Evolutionary conservation across 2,329 filamentous ascomycete genomes (phyloP).

Genomic region (Apiospora pterosperma): DNA sequence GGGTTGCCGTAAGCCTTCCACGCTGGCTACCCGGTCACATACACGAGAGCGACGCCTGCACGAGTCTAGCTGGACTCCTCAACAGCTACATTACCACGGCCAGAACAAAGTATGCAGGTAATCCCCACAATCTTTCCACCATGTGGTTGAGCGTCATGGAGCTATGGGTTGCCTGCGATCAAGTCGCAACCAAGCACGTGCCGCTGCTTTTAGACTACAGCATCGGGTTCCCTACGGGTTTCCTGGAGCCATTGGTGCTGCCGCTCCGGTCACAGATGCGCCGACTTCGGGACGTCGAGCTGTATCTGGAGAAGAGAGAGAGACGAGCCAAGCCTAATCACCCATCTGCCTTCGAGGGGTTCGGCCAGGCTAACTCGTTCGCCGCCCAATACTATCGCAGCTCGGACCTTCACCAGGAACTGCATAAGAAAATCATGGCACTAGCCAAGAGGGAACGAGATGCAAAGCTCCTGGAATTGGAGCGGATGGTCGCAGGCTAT

Average conservation of each 20-base stretch:
- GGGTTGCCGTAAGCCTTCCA: not conserved
- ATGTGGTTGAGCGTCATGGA: not conserved
- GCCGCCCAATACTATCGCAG: slow-evolving; percentile 3
- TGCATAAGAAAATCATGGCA: not conserved
- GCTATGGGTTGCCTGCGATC: not conserved
- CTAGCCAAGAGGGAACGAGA: not conserved
- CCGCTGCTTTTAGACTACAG: slow-evolving; percentile 2
- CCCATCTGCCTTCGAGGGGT: slow-evolving; percentile 5
- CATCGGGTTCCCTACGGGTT: not conserved
- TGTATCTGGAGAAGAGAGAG: not conserved
- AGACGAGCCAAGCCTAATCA: not conserved
- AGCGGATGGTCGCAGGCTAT: not conserved
- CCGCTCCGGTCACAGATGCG: not conserved
- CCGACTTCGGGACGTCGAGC: not conserved
- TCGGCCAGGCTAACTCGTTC: not conserved
- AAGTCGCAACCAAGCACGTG: not conserved
- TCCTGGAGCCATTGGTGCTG: slow-evolving; percentile 4
- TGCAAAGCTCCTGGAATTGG: not conserved
- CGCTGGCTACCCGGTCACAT: not conserved
- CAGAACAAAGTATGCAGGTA: not conserved
- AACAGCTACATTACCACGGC: not conserved
- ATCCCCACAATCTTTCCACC: not conserved
- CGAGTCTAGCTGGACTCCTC: not conserved
- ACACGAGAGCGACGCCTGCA: not conserved
- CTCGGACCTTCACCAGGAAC: not conserved